Percentiles rank a stretch among this genome's conserved stretches.
Evolutionary conservation across 2,329 filamentous ascomycete species (phyloP).

Genomic region (Colletotrichum paranaense): DNA sequence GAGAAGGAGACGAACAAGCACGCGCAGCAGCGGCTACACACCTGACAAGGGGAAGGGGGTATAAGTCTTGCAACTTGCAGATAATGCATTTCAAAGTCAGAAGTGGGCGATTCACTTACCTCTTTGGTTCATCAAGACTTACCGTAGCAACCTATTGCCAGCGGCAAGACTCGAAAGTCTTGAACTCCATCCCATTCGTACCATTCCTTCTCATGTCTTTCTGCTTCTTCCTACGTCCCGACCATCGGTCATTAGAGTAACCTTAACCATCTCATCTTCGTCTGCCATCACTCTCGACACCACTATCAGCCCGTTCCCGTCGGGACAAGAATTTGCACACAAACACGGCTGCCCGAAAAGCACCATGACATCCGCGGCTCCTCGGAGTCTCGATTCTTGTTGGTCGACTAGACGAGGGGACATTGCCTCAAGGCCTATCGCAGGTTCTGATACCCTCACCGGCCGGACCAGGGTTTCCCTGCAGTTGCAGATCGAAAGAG

Average conservation of each 20-base stretch:
- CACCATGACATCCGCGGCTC: background rate
- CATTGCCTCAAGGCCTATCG: background rate
- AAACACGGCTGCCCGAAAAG: background rate
- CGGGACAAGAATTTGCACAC: background rate
- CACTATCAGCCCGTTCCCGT: too few relatives aligned
- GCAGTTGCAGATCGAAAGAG: constrained; percentile 9
- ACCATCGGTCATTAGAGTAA: background rate
- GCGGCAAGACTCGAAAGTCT: background rate
- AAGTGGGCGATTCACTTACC: constrained; percentile 7
- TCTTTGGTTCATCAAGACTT: background rate
- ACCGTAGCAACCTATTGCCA: background rate
- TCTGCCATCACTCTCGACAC: background rate
- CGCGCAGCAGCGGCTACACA: background rate
- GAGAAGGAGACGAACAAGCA: constrained; percentile 6
- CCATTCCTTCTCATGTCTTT: background rate
- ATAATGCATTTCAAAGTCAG: background rate
- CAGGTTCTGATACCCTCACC: background rate
- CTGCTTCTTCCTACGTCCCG: background rate
- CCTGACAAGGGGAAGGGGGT: constrained; percentile 4
- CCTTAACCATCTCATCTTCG: background rate
- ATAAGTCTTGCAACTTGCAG: constrained; percentile 1
- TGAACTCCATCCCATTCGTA: background rate
- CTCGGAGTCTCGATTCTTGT: background rate
- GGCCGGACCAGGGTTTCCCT: background rate
- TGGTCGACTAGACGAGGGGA: background rate